These are phyloP conservation scores for Ceriops decandra DNA, from an alignment of 345 rosid species.

Conservation along the genomic window DNA sequence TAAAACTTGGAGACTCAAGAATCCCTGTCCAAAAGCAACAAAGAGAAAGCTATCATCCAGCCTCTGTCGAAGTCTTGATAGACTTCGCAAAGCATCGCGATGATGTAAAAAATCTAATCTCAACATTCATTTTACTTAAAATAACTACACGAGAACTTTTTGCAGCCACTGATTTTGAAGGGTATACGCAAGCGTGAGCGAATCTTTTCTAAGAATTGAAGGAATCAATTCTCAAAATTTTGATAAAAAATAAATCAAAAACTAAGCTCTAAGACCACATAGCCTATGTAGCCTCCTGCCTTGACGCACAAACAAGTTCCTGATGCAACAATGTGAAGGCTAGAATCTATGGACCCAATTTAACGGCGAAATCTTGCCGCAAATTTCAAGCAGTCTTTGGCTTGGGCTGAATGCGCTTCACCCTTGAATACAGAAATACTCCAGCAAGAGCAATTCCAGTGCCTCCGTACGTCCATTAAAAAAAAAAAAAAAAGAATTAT, in stretches of 20 bases:
- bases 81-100: too few relatives aligned
- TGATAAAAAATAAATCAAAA: background rate
- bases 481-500: background rate
- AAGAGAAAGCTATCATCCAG: too few relatives aligned
- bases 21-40: too few relatives aligned
- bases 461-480: conserved; percentile 39
- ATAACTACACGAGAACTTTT: too few relatives aligned
- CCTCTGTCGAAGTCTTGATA: too few relatives aligned
- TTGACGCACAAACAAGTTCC: conserved; percentile 19
- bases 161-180: too few relatives aligned
- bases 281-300: background rate
- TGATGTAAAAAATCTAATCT: too few relatives aligned
- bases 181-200: too few relatives aligned
- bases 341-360: conserved; percentile 4
- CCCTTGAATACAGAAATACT: conserved; percentile 91
- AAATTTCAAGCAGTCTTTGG: conserved; percentile 54
- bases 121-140: too few relatives aligned
- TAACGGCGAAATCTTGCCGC: background rate
- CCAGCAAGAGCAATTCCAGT: conserved; percentile 94
- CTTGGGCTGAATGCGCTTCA: conserved; percentile 88
- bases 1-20: too few relatives aligned
- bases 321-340: conserved; percentile 5
- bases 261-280: background rate
- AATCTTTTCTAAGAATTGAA: background rate
- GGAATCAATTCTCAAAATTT: background rate